Base-by-base conservation (phyloP, 1,139 yeast species). In the Saccharomycopsis phalli region DNA sequence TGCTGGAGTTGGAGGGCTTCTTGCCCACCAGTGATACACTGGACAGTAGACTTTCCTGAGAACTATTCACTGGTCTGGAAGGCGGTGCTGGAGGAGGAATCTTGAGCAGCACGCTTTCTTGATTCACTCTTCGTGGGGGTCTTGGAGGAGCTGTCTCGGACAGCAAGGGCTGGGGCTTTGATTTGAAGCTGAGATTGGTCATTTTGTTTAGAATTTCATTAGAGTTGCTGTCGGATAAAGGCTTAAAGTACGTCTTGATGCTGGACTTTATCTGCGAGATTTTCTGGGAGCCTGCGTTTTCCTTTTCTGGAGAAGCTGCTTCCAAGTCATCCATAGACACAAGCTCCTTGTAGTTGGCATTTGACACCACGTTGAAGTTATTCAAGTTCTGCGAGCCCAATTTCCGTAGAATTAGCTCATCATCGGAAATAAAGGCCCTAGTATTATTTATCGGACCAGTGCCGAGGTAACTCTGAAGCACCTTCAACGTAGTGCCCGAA, bases 351-450 rank as follows among this genome's bases (percentile, higher is more conserved):
- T n/a, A n/a, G 32, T 38, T 35, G 3, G 34, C 11, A 14, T 40
- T 31, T 25, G 47, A 36, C 4, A 44, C 10, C 11, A 44, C 21
- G 17, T 44, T 44, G 19, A 37, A 42, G 32, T 44, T 44, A 25
- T 44, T 44, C 8, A 37, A 31, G 18, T 42, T 20, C 13, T 37
- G 23, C 3, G 16, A 18, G 29, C 38, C 40, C 14, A 44, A 26
- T 33, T 33, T 40, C 10, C 32, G 16, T 13, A 36, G 20, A 14
- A 42, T 30, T 16, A 34, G 34, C n/a, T 32, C 16, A 18, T 41
- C 33, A 6, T 31, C 22, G n/a, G 8, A 11, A 6, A 10, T 5
- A 14, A 26, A 26, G n/a, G n/a, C n/a, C n/a, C n/a, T n/a, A n/a
- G n/a, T n/a, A n/a, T n/a, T n/a, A n/a, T n/a, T n/a, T n/a, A n/a